Percentiles rank a stretch among this genome's conserved stretches.
Conservation (phyloP, 2,329 filamentous ascomycete genomes). For the Fusarium veterinarium region DNA sequence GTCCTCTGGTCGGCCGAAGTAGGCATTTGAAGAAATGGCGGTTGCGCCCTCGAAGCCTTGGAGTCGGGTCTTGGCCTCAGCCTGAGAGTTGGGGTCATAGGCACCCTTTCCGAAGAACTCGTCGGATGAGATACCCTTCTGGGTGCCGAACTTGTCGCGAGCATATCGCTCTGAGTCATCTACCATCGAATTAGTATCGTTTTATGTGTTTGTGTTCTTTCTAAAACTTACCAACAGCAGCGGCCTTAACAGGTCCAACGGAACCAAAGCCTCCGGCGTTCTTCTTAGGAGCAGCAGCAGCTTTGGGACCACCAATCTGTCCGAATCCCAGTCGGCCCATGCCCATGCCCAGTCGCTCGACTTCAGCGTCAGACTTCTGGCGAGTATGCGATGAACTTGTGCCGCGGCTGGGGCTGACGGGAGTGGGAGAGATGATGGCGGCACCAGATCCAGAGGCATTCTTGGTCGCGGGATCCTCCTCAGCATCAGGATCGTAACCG, state of each 20-base stretch:
- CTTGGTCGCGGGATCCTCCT: constrained; percentile 66
- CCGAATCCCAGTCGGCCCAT: constrained; percentile 88
- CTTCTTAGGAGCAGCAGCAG: constrained; percentile 70
- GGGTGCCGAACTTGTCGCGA: constrained; percentile 86
- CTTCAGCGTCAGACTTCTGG: constrained; percentile 77
- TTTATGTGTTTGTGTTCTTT: background rate
- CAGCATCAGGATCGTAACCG: constrained; percentile 93
- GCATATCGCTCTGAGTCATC: constrained; percentile 86
- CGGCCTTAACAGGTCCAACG: constrained; percentile 78
- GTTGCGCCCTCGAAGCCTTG: constrained; percentile 93
- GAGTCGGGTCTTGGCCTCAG: constrained; percentile 87
- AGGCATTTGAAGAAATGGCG: constrained; percentile 94
- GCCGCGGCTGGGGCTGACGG: constrained; percentile 73
- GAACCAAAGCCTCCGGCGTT: constrained; percentile 89
- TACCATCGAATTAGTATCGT: constrained; percentile 44
- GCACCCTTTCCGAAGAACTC: constrained; percentile 95
- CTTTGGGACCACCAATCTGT: constrained; percentile 76
- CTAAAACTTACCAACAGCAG: constrained; percentile 69
- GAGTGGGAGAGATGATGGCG: constrained; percentile 77
- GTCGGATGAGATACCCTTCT: constrained; percentile 97
- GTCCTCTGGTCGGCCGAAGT: constrained; percentile 94
- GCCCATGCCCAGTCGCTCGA: constrained; percentile 92
- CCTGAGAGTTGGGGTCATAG: constrained; percentile 82
- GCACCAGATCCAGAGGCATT: constrained; percentile 64
- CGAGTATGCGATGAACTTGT: constrained; percentile 67